phyloP scores from a whole-genome alignment of 768 basidiomycete genomes.

The Termitomyces sp. region DNA sequence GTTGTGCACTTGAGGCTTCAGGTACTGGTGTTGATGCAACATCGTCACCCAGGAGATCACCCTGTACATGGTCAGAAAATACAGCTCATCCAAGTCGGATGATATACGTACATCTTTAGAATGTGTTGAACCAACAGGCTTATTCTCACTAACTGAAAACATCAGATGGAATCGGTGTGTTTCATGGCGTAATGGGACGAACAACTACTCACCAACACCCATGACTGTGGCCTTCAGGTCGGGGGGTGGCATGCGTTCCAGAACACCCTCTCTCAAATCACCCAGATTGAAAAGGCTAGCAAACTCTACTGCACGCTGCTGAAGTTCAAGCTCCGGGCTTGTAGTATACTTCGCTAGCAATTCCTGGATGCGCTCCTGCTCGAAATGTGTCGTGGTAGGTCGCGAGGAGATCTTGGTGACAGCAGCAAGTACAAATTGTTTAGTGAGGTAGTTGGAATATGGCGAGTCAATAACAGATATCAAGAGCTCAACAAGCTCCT shows the following conservation, averaged over 20 bases:
- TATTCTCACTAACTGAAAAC: constrained; percentile 82
- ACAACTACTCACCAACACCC: constrained; percentile 58
- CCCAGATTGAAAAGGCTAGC: constrained; percentile 76
- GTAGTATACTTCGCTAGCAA: constrained; percentile 78
- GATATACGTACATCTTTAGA: constrained; percentile 66
- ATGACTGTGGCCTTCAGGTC: constrained; percentile 97
- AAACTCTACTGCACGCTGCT: constrained; percentile 95
- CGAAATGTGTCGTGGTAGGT: constrained; percentile 52
- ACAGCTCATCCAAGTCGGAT: constrained; percentile 2
- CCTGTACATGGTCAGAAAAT: constrained; percentile 26
- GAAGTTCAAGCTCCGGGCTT: constrained; percentile 89
- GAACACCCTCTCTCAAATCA: constrained; percentile 73
- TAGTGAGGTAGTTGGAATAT: constrained; percentile 84
- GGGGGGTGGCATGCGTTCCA: constrained; percentile 99
- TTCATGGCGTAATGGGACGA: background rate
- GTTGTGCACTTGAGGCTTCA: constrained; percentile 39
- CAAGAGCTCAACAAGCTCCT: constrained; percentile 81
- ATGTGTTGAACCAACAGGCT: constrained; percentile 88
- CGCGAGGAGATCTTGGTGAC: constrained; percentile 89
- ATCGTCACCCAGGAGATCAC: constrained; percentile 83
- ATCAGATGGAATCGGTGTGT: background rate
- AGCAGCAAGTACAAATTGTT: constrained; percentile 88
- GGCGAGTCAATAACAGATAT: constrained; percentile 88
- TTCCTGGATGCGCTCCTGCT: constrained; percentile 76
- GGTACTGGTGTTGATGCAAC: constrained; percentile 31